phyloP scores from a whole-genome alignment of 495 filamentous ascomycete species.

The Evansstolkia leycettana region DNA sequence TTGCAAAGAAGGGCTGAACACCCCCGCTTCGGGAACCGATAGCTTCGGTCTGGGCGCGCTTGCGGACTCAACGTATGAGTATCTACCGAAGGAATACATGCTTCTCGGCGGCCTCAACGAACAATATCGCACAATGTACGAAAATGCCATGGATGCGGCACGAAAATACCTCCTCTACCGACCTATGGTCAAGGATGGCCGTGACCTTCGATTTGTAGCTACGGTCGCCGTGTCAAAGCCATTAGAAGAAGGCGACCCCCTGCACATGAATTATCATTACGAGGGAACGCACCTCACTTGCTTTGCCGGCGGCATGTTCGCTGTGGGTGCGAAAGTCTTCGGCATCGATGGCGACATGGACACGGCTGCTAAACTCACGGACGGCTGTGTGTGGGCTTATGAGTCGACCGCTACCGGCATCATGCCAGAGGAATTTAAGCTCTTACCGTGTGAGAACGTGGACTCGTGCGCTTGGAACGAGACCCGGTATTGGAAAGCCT shows the following conservation, averaged over 20 bases:
- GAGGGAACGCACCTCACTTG: conserved; percentile 74
- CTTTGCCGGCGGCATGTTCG: conserved; percentile 92
- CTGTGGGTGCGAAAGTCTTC: conserved; percentile 79
- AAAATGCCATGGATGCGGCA: conserved; percentile 52
- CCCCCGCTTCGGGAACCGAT: conserved; percentile 12
- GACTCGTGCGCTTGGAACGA: conserved; percentile 67
- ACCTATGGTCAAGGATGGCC: conserved; percentile 64
- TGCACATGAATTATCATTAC: conserved; percentile 30
- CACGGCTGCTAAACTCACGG: conserved; percentile 69
- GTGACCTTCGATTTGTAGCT: conserved; percentile 63
- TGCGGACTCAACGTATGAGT: conserved; percentile 90
- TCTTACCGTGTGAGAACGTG: conserved; percentile 54
- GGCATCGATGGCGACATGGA: conserved; percentile 66
- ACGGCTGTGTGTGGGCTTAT: conserved; percentile 94
- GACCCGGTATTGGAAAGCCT: conserved; percentile 43
- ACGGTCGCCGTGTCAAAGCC: conserved; percentile 35
- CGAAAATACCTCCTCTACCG: conserved; percentile 72
- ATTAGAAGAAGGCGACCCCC: conserved; percentile 11
- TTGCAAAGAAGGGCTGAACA: conserved; percentile 19
- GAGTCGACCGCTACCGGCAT: conserved; percentile 69
- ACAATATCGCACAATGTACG: conserved; percentile 77
- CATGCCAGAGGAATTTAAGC: conserved; percentile 69
- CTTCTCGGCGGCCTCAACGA: conserved; percentile 72
- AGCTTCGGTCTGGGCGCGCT: conserved; percentile 66
- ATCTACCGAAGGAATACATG: conserved; percentile 68